phyloP scores from a whole-genome alignment of 2,329 filamentous ascomycete species.

The Microsporum canis region DNA sequence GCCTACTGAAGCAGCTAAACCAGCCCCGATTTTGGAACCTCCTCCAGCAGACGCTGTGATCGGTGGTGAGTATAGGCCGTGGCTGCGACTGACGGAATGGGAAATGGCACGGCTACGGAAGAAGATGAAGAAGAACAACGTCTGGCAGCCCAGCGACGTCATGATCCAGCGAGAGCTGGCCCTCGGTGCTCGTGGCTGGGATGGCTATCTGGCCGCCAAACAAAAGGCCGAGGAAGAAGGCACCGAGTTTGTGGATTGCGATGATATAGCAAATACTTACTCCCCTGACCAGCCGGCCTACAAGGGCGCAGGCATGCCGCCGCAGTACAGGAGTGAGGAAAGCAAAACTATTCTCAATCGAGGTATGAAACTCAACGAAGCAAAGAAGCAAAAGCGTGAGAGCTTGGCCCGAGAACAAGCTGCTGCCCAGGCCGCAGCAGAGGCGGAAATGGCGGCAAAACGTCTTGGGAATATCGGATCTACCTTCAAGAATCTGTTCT shows the following conservation, averaged over 20 bases:
- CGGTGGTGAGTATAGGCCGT: constrained; percentile 51
- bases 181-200: constrained; percentile 44
- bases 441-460: constrained; percentile 29
- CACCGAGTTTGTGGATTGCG: constrained; percentile 48
- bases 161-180: constrained; percentile 57
- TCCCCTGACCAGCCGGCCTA: constrained; percentile 30
- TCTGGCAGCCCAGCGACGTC: constrained; percentile 56
- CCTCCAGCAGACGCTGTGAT: constrained; percentile 49
- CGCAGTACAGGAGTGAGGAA: constrained; percentile 24
- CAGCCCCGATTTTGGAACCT: constrained; percentile 45
- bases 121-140: constrained; percentile 59
- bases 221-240: constrained; percentile 41
- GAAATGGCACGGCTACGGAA: constrained; percentile 57
- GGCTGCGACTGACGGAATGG: constrained; percentile 54
- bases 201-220: constrained; percentile 40
- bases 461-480: constrained; percentile 29
- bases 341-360: constrained; percentile 46
- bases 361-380: constrained; percentile 50
- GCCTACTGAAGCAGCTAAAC: background rate
- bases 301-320: constrained; percentile 26
- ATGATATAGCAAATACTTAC: constrained; percentile 30
- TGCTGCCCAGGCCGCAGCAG: constrained; percentile 34
- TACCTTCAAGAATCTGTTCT: constrained; percentile 29
- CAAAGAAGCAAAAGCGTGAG: constrained; percentile 51
- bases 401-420: constrained; percentile 37